A percentile compares a stretch with the other conserved stretches of the same genome.
These are phyloP conservation scores for Teratosphaeria destructans DNA, from an alignment of 2,329 filamentous ascomycete genomes.

Conservation along the genomic window DNA sequence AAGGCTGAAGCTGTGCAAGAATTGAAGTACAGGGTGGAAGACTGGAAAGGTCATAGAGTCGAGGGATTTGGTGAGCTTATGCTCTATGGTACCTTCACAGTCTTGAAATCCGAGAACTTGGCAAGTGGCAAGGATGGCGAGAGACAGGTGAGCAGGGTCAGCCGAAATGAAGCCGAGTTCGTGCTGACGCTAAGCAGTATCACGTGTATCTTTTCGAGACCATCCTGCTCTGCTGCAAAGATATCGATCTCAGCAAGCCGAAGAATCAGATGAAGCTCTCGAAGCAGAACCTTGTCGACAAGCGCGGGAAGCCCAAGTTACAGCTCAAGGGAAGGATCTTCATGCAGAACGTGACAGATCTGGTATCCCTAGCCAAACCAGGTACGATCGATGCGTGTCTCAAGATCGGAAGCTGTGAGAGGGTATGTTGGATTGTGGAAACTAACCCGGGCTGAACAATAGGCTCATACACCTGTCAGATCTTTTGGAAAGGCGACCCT, in stretches of 20 bases:
- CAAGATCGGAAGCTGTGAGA: constrained; percentile 11
- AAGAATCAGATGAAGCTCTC: constrained; percentile 67
- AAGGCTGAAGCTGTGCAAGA: constrained; percentile 76
- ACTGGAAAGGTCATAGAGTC: constrained; percentile 90
- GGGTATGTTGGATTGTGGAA: constrained; percentile 16
- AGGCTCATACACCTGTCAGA: constrained; percentile 92
- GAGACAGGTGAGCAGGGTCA: constrained; percentile 57
- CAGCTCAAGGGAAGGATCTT: constrained; percentile 96
- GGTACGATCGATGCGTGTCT: constrained; percentile 45
- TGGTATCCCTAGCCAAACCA: constrained; percentile 77
- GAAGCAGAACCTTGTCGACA: constrained; percentile 46
- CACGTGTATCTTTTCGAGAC: constrained; percentile 95
- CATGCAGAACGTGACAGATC: constrained; percentile 96
- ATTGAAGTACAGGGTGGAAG: constrained; percentile 72
- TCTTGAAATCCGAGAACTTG: constrained; percentile 53
- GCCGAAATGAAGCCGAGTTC: neutral
- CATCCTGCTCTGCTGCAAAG: constrained; percentile 95
- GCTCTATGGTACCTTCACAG: constrained; percentile 80
- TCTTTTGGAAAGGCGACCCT: constrained; percentile 96
- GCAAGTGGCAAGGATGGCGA: constrained; percentile 63
- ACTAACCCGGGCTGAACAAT: constrained; percentile 3
- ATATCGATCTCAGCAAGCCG: constrained; percentile 73
- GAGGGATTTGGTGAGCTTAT: constrained; percentile 86
- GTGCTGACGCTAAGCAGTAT: constrained; percentile 48
- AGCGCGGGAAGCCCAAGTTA: constrained; percentile 63